Evolutionary conservation across 1,139 yeast genomes (phyloP), one percentile per base, ranked within the genome.

Genomic region (Protomyces inundatus): DNA sequence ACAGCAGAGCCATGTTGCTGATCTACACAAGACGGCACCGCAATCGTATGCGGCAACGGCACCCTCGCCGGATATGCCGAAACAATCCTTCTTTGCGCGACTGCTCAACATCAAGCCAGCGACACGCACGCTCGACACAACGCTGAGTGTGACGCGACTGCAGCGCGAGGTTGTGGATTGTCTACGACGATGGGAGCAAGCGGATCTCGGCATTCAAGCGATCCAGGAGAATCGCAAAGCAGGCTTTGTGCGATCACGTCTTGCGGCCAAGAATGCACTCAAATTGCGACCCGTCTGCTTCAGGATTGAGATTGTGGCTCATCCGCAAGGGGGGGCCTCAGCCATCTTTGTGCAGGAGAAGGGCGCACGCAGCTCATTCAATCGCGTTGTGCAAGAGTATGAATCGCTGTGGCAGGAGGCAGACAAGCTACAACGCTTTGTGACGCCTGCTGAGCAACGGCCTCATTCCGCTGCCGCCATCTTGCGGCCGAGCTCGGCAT

Each of bases 71-170:
- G 54, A 52, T 6, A 40, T 42, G n/a, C 45, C 54, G 6, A 55
- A 55, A 46, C 55, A 55, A 30, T 50, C 59, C 57, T 64, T 61
- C 48, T 66, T 66, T 45, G 58, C 65, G 7, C 57, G 64, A n/a
- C 45, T 66, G 32, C 62, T 66, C 37, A 66, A 64, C 35, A 66
- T 65, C 35, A 62, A 59, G 52, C 67, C 67, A 9, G 62, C 62
- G 32, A 54, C 54, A 52, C 50, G 61, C 16, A 35, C 61, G 9
- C 36, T 66, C 30, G 58, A 55, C 30, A 61, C 67, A 36, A 66
- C 58, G 30, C 46, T 55, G 54, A 55, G 54, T 39, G 48, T 64
- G 7, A 45, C 57, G 6, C 48, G 40, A 33, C 54, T 65, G 5
- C 62, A 64, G 30, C 61, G 61, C 7, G 66, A 63, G 32, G 50